Conservation (phyloP, 2,329 filamentous ascomycete species). For the Paraphaeosphaeria minitans region DNA sequence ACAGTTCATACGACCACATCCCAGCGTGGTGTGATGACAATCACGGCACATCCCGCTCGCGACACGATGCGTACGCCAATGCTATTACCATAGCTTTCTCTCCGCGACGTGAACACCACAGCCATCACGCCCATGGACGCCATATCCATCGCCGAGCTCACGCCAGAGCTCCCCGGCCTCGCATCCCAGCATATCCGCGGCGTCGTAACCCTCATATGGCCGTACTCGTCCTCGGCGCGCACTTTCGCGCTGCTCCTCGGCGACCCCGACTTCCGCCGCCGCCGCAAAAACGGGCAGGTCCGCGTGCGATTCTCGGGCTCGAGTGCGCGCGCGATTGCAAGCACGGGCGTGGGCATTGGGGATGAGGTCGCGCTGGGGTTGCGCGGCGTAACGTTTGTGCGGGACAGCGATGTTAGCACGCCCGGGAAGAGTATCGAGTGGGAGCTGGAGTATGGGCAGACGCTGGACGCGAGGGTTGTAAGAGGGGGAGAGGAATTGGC, state of each 20-base stretch:
- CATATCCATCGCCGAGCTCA: slow-evolving; percentile 39
- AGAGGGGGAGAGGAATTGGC: slow-evolving; percentile 56
- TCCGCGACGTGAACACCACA: not conserved
- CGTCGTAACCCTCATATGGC: slow-evolving; percentile 86
- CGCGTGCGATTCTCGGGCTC: slow-evolving; percentile 75
- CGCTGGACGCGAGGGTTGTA: slow-evolving; percentile 46
- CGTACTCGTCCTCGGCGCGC: slow-evolving; percentile 78
- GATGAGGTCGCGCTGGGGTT: slow-evolving; percentile 75
- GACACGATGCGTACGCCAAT: not conserved
- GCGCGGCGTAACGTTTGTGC: slow-evolving; percentile 68
- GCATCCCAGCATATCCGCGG: slow-evolving; percentile 62
- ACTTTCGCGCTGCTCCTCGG: slow-evolving; percentile 80
- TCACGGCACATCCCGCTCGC: not conserved
- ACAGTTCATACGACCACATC: not conserved
- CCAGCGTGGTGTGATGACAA: not conserved
- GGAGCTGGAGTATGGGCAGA: slow-evolving; percentile 58
- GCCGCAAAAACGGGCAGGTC: slow-evolving; percentile 78
- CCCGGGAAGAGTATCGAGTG: slow-evolving; percentile 63
- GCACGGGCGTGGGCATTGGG: slow-evolving; percentile 73
- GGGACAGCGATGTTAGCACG: slow-evolving; percentile 59
- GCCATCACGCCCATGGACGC: slow-evolving; percentile 36
- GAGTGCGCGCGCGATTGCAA: slow-evolving; percentile 71
- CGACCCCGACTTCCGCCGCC: slow-evolving; percentile 81
- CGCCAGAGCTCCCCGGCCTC: slow-evolving; percentile 34
- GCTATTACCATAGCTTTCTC: not conserved